phyloP scores from a whole-genome alignment of 2,329 filamentous ascomycete genomes.

The Fusarium mangiferae region DNA sequence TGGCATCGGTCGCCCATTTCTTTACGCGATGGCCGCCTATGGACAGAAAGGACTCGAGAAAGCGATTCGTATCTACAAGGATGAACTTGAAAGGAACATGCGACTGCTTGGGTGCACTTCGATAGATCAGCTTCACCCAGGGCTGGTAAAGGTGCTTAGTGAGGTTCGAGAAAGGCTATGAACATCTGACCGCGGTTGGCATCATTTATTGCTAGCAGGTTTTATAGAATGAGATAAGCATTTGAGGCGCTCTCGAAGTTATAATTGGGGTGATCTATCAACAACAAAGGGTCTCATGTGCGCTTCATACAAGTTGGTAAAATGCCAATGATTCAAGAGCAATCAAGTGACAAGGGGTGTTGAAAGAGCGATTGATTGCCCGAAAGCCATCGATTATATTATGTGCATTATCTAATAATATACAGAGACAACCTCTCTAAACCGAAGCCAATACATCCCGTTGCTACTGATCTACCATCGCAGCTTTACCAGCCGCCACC shows the following conservation, averaged over 20 bases:
- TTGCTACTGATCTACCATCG: neutral
- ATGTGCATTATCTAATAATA: neutral
- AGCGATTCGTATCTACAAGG: slow-evolving; percentile 89
- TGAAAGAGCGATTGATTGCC: neutral
- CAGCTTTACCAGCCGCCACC: slow-evolving; percentile 27
- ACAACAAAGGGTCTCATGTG: neutral
- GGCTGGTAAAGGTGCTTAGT: neutral
- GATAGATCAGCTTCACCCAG: slow-evolving; percentile 70
- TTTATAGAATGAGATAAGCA: fast-evolving
- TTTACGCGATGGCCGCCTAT: slow-evolving; percentile 95
- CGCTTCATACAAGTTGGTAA: neutral
- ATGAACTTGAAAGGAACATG: slow-evolving; percentile 99
- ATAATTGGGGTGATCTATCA: neutral
- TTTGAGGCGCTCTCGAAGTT: neutral
- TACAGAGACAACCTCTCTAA: neutral
- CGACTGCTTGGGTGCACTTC: slow-evolving; percentile 82
- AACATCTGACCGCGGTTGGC: fast-evolving
- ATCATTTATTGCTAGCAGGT: neutral
- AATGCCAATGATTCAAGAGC: neutral
- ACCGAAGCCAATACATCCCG: neutral
- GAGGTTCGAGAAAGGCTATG: neutral
- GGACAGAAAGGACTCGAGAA: slow-evolving; percentile 87
- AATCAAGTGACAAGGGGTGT: no score
- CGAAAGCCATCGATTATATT: neutral
- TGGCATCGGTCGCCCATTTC: slow-evolving; percentile 90